These are phyloP conservation scores for Candida michaelii DNA, from an alignment of 805 yeast genomes.

Conservation along the genomic window DNA sequence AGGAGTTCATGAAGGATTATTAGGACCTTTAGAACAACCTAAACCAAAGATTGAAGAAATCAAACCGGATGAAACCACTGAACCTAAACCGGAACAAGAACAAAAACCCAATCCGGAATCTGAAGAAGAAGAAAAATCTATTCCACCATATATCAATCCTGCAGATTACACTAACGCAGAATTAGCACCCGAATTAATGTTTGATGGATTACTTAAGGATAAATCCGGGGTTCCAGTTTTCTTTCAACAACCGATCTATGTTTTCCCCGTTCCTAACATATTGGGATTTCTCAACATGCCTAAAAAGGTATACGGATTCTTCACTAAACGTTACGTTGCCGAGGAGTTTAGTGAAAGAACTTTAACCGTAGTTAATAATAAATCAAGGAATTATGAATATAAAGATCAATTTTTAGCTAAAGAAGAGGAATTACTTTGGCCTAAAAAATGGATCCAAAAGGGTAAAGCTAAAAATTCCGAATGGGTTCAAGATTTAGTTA, in stretches of 20 bases:
- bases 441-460: constrained; percentile 72
- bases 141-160: constrained; percentile 62
- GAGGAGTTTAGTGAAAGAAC: constrained; percentile 60
- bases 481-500: constrained; percentile 76
- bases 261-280: constrained; percentile 72
- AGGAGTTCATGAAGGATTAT: constrained; percentile 91
- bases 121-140: constrained; percentile 41
- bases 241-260: constrained; percentile 76
- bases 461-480: constrained; percentile 78
- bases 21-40: constrained; percentile 72
- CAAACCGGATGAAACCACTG: constrained; percentile 6
- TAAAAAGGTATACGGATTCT: constrained; percentile 71
- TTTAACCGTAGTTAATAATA: constrained; percentile 51
- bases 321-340: constrained; percentile 69
- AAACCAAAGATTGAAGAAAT: not conserved
- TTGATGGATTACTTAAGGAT: constrained; percentile 13
- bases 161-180: constrained; percentile 53
- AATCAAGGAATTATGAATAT: constrained; percentile 52
- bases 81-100: constrained; percentile 11
- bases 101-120: no score
- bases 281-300: constrained; percentile 81
- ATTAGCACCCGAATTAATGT: constrained; percentile 60
- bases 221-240: constrained; percentile 53
- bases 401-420: constrained; percentile 44
- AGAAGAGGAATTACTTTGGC: constrained; percentile 86